A percentile compares a stretch with the other conserved stretches of the same genome.
phyloP scores from a whole-genome alignment of 331 rosid species.

The Acacia pycnantha region DNA sequence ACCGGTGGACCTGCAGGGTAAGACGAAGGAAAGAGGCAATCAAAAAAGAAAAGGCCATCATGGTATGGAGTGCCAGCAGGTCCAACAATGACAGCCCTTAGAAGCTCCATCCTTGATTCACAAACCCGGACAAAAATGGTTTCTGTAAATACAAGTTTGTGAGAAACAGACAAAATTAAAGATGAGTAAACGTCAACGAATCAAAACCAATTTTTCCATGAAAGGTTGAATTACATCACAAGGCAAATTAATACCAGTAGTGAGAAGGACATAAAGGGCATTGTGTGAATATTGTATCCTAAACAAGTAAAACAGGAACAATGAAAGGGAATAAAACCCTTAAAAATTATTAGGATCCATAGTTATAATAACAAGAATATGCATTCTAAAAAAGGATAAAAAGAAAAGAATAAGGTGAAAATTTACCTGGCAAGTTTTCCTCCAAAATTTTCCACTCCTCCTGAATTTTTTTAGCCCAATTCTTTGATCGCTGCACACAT shows the following conservation, averaged over 20 bases:
- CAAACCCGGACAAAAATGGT: conserved; percentile 73
- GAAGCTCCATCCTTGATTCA: conserved; percentile 76
- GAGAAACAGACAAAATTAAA: conserved; percentile 23
- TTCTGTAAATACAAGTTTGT: conserved; percentile 46
- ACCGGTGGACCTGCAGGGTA: conserved; percentile 78
- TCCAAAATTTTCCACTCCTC: conserved; percentile 84
- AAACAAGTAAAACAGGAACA: not conserved
- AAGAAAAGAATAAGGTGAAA: not conserved
- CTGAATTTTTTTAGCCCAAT: conserved; percentile 78
- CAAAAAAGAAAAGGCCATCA: conserved; percentile 83
- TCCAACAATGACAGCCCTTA: conserved; percentile 75
- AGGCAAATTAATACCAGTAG: conserved; percentile 5
- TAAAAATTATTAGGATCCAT: not conserved
- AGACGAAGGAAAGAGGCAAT: conserved; percentile 59
- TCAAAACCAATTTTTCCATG: not conserved
- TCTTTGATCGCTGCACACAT: conserved; percentile 48
- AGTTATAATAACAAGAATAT: not conserved
- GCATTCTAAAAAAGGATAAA: not conserved
- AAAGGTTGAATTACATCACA: conserved; percentile 17
- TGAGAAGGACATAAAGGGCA: conserved; percentile 9
- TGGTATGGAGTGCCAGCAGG: conserved; percentile 87
- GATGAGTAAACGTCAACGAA: not conserved
- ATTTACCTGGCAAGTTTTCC: conserved; percentile 72
- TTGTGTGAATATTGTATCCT: not conserved
- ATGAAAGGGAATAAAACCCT: not conserved